Base-by-base conservation (phyloP, 495 filamentous ascomycete genomes). In the Podospora pseudoanserina region DNA sequence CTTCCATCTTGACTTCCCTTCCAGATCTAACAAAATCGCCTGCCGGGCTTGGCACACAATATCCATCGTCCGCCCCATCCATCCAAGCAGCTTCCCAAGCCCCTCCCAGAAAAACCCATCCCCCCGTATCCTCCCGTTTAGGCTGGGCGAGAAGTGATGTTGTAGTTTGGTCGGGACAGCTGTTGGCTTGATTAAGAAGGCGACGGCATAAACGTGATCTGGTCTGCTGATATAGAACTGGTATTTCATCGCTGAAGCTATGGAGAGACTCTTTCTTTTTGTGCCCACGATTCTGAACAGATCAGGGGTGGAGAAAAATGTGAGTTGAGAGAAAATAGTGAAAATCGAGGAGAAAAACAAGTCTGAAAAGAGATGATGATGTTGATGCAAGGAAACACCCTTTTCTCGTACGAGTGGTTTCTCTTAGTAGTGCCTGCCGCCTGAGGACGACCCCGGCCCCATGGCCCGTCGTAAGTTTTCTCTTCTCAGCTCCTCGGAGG, bases 391-490 rank as follows among this genome's bases (percentile, higher is more conserved):
- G 55, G 71, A 73, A 75, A 75, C 54, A 63, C 55, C 72, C 70
- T 67, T 61, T 61, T 61, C 62, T 63, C 72, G 39, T 68, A 70
- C 67, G 67, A 66, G 56, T 49, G 9, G 9, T 68, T 56, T 64
- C 26, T 66, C 62, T 58, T 66, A 71, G 55, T 79, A 79, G 27
- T 67, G 64, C 28, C 39, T 49, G 39, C 75, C 72, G 63, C 79
- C 78, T 18, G 74, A 71, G 49, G 78, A 73, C 63, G 75, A 74
- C n/a, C 75, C 77, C 64, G 81, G 82, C 16, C 76, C 78, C 39
- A 49, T 49, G 20, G 79, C 81, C 63, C 83, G 72, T 49, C 71
- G 69, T 30, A 67, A 71, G 62, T 53, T 69, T n/a, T 74, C 68
- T 54, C 69, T 69, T 20, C 57, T 69, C 23, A 66, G 28, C 4